These are phyloP conservation scores for Fusarium odoratissimum DNA, from an alignment of 2,329 filamentous ascomycete species.

Conservation along the genomic window DNA sequence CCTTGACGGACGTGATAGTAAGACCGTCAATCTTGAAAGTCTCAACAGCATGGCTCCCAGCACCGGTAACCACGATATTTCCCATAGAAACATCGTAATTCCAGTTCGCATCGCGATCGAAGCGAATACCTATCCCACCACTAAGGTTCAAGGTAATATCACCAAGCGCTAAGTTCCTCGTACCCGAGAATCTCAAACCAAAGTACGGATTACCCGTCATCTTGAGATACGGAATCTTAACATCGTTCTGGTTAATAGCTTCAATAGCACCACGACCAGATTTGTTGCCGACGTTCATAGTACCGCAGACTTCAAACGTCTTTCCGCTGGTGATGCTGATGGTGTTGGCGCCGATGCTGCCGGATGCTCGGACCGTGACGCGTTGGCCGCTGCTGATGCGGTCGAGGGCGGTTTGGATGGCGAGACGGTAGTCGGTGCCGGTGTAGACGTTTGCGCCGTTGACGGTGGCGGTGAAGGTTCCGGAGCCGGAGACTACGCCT, in stretches of 20 bases:
- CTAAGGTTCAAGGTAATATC: constrained; percentile 66
- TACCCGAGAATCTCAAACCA: constrained; percentile 66
- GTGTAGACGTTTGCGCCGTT: constrained; percentile 61
- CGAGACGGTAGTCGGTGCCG: constrained; percentile 64
- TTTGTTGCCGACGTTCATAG: constrained; percentile 59
- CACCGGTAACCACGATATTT: constrained; percentile 62
- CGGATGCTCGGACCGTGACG: constrained; percentile 64
- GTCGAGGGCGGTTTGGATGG: constrained; percentile 66
- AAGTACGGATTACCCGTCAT: constrained; percentile 70
- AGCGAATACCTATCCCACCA: constrained; percentile 66
- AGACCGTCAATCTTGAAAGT: constrained; percentile 70
- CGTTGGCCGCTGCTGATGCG: constrained; percentile 63
- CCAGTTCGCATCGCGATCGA: constrained; percentile 64
- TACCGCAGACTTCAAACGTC: constrained; percentile 69
- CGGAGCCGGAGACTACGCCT: constrained; percentile 60
- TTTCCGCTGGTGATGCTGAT: constrained; percentile 64
- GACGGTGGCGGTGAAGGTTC: constrained; percentile 57
- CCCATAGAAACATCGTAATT: constrained; percentile 67
- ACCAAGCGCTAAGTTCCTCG: constrained; percentile 60
- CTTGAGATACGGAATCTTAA: constrained; percentile 66
- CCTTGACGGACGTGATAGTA: constrained; percentile 63
- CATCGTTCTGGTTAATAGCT: constrained; percentile 58
- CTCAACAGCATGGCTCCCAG: constrained; percentile 67
- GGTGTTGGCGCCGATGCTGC: constrained; percentile 65
- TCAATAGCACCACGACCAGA: constrained; percentile 65